These are phyloP conservation scores for Biancaea sappan DNA, from an alignment of 306 rosid species.

Conservation along the genomic window DNA sequence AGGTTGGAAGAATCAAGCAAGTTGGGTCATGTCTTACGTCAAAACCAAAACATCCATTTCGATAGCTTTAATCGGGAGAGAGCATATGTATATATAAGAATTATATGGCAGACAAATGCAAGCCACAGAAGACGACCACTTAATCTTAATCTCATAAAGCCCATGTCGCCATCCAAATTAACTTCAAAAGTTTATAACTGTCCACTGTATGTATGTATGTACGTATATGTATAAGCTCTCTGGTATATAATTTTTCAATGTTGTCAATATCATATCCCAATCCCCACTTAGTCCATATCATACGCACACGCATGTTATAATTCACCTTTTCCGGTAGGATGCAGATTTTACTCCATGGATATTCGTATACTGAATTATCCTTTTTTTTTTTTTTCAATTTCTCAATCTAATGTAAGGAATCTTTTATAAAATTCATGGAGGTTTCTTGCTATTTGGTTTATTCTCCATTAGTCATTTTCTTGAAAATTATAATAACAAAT, in stretches of 20 bases:
- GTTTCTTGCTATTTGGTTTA: not conserved
- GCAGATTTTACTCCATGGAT: not conserved
- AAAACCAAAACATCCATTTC: conserved; percentile 29
- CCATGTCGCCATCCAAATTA: conserved; percentile 13
- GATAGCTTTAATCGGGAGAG: conserved; percentile 23
- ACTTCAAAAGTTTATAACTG: not conserved
- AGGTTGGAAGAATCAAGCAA: not conserved
- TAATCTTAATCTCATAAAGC: not conserved
- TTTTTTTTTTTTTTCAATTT: too few species aligned
- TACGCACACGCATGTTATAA: not conserved
- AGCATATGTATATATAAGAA: not conserved
- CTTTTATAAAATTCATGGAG: too few species aligned
- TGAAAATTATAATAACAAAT: not conserved
- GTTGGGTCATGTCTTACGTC: not conserved
- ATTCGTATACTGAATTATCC: too few species aligned
- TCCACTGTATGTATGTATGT: not conserved
- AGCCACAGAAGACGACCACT: conserved; percentile 17
- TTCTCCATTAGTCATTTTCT: not conserved
- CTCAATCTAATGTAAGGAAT: not conserved
- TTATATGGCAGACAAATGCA: conserved; percentile 9
- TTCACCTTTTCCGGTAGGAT: not conserved
- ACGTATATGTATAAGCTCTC: too few species aligned
- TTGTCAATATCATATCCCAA: not conserved
- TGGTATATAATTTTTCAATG: not conserved
- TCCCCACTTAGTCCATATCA: not conserved